These are phyloP conservation scores for Mycena metata DNA, from an alignment of 768 basidiomycete species.

Conservation along the genomic window DNA sequence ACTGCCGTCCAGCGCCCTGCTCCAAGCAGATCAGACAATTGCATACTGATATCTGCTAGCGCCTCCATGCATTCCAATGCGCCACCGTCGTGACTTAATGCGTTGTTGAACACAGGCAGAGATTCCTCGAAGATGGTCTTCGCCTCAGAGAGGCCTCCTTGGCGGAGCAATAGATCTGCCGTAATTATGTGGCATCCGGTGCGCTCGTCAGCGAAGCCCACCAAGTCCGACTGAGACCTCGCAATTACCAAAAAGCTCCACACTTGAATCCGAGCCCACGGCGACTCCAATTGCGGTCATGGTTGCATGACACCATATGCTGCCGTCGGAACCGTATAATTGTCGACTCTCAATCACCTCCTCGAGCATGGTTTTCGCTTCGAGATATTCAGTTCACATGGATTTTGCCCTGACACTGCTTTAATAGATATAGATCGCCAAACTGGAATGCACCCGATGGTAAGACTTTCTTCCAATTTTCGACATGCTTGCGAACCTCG, in stretches of 20 bases:
- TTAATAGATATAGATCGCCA: too few relatives aligned
- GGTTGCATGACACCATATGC: background rate
- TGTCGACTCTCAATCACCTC: background rate
- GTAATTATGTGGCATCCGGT: background rate
- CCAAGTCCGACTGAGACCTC: background rate
- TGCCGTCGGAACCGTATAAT: background rate
- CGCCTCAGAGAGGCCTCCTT: background rate
- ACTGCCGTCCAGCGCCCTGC: background rate
- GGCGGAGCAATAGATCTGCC: background rate
- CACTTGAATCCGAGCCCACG: background rate
- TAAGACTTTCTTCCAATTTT: background rate
- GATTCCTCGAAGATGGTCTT: background rate
- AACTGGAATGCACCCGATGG: background rate
- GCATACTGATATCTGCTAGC: background rate
- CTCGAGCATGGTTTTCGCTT: background rate
- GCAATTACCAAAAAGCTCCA: background rate
- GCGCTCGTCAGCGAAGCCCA: background rate
- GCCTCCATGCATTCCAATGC: background rate
- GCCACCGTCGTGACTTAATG: background rate
- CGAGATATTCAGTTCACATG: background rate
- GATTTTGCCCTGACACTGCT: background rate
- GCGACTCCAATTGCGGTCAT: background rate
- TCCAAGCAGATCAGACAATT: background rate
- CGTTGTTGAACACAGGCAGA: background rate
- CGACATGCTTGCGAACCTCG: background rate